phyloP scores from a whole-genome alignment of 2,329 filamentous ascomycete genomes.

The Clonostachys byssicola region DNA sequence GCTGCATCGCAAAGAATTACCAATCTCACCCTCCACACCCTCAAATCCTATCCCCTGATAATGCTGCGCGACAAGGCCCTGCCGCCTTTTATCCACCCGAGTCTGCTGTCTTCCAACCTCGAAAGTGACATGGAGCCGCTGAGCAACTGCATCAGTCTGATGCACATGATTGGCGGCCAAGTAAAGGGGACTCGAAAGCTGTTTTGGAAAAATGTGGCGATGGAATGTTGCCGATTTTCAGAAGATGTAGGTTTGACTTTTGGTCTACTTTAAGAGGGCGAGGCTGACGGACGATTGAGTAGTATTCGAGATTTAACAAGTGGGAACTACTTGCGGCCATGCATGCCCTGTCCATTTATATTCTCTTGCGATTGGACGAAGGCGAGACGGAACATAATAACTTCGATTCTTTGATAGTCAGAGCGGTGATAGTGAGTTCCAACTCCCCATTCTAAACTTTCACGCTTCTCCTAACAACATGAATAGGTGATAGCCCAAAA shows the following conservation, averaged over 20 bases:
- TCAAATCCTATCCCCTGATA: conserved; percentile 4
- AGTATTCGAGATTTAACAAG: neutral
- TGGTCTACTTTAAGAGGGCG: no score
- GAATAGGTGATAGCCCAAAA: no score
- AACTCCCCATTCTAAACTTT: no score
- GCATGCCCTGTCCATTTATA: conserved; percentile 4
- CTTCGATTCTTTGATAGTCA: conserved; percentile 1
- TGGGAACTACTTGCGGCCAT: conserved; percentile 5
- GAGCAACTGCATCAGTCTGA: conserved; percentile 4
- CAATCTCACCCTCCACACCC: conserved; percentile 2
- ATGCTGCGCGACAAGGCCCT: conserved; percentile 1
- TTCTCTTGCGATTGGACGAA: conserved; percentile 3
- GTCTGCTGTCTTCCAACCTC: neutral
- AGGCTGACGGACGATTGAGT: neutral
- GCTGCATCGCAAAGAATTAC: neutral
- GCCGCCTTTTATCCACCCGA: conserved; percentile 3
- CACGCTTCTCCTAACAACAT: no score
- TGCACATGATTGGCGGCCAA: conserved; percentile 1
- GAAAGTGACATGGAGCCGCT: conserved; percentile 1
- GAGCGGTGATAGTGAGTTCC: conserved; percentile 2
- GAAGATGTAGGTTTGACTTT: neutral
- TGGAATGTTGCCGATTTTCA: conserved; percentile 2
- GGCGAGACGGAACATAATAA: neutral
- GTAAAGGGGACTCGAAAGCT: conserved; percentile 1
- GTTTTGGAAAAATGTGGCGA: conserved; percentile 4